Base-by-base conservation (phyloP, 2,329 filamentous ascomycete species). In the Graphilbum sp. region DNA sequence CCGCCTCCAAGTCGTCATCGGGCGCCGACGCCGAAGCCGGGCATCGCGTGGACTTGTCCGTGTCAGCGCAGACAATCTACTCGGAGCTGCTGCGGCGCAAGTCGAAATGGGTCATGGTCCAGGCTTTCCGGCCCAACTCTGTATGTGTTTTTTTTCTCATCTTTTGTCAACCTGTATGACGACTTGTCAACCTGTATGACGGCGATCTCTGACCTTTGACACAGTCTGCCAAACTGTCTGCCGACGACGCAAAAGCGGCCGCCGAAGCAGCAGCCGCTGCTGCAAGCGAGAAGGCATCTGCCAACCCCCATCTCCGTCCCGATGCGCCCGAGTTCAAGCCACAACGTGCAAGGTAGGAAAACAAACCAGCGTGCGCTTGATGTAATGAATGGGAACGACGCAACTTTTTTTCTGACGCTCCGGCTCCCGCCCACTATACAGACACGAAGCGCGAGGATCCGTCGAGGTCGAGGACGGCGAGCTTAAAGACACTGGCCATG, bases 391-490 rank as follows among this genome's bases (percentile, higher is more conserved):
- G 13, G 12, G 15, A 34, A n/a, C 24, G 32, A 12, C 20, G 32
- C 16, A 25, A 31, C n/a, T n/a, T n/a, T n/a, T n/a, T n/a, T n/a
- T n/a, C n/a, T n/a, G n/a, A n/a, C n/a, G n/a, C n/a, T n/a, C n/a
- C n/a, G n/a, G n/a, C n/a, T n/a, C n/a, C n/a, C n/a, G n/a, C n/a
- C n/a, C n/a, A n/a, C n/a, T n/a, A n/a, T n/a, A n/a, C n/a, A n/a
- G n/a, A n/a, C n/a, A n/a, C n/a, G n/a, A n/a, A n/a, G n/a, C n/a
- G n/a, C n/a, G n/a, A n/a, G n/a, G n/a, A n/a, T n/a, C n/a, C n/a
- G n/a, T 23, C 7, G 74, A 78, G 43, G 70, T 72, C 38, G 79
- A 85, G 52, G 79, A 85, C 50, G 79, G 79, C 17, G 79, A 85
- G 52, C 77, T 83, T 19, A 71, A 75, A 44, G 79, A 83, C 47